Base-by-base conservation (phyloP, 2,329 filamentous ascomycete genomes). In the Colletotrichum sp. region DNA sequence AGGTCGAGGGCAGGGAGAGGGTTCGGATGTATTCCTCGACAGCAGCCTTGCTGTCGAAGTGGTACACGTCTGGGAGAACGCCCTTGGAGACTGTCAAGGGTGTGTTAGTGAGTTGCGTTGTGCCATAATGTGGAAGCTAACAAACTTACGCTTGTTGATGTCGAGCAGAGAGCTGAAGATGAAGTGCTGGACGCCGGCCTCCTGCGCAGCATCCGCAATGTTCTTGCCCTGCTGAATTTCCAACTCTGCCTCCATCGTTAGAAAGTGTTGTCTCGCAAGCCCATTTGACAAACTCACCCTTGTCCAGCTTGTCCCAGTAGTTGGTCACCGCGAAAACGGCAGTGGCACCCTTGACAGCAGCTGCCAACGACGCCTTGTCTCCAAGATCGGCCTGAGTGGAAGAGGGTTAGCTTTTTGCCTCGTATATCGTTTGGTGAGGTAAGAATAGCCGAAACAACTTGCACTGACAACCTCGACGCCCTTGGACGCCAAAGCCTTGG, bases 31-130 rank as follows among this genome's bases (percentile, higher is more conserved):
- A 91, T n/a, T 85, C 78, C 78, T 91, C 90, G 0, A 90, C 86
- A 15, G 87, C 82, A 25, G 90, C 90, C 80, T 93, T 93, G 80
- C 82, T 84, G 81, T 93, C 91, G 75, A 92, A 93, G 77, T 90
- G 88, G 76, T 86, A 82, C 34, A 89, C 86, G 59, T 85, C 79
- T 28, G 82, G 66, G 6, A 88, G 84, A 19, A 80, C 81, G 70
- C 86, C 86, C 9, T 85, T 84, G 61, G 83, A 83, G 25, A 86
- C 85, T 87, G 19, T 30, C 6, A 27, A 15, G 15, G 34, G 9
- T 57, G 8, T 28, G 61, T 70, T 61, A 80, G 63, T 64, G n/a
- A 25, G 61, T 36, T 34, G 19, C 11, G 25, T 59, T 64, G 9
- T 44, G 5, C 15, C 15, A 8, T 34, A 11, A 60, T 19, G 66